phyloP scores from a whole-genome alignment of 1,284 basidiomycete species.

The Amylostereum areolatum region DNA sequence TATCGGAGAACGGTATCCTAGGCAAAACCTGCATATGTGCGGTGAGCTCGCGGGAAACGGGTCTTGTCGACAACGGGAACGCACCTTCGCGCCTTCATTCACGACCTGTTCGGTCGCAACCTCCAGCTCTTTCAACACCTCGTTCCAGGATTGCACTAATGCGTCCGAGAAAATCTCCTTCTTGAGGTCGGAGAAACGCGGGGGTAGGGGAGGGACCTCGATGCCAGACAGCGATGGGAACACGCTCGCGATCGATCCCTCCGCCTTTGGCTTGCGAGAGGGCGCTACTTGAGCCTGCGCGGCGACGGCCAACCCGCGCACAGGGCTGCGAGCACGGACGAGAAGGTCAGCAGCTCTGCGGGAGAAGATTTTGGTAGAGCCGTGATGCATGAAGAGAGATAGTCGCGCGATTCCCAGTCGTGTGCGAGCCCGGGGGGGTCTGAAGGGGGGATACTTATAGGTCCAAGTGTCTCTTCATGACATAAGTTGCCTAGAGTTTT shows the following conservation, averaged over 20 bases:
- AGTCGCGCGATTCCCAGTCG: no score
- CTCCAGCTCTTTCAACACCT: constrained; percentile 47
- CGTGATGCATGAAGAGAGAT: no score
- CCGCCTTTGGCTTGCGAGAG: constrained; percentile 21
- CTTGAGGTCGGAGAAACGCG: constrained; percentile 58
- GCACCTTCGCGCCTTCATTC: constrained; percentile 32
- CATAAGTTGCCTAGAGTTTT: no score
- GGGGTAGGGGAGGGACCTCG: constrained; percentile 36
- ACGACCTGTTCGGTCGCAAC: constrained; percentile 39
- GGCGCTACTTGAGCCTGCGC: no score
- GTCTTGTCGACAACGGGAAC: neutral
- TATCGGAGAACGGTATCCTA: constrained; percentile 41
- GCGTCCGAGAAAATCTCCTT: constrained; percentile 43
- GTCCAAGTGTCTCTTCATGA: no score
- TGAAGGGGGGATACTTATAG: no score
- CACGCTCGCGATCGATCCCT: constrained; percentile 49
- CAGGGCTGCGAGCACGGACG: no score
- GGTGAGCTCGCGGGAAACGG: neutral
- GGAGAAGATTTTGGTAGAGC: no score
- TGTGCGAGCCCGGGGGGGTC: no score
- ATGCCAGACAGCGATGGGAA: constrained; percentile 51
- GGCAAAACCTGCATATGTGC: constrained; percentile 46
- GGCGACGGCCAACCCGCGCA: no score
- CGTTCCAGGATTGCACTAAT: constrained; percentile 48
- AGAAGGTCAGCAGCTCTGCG: no score